Base-by-base conservation (phyloP, 345 rosid species). In the Schrenkiella parvula region DNA sequence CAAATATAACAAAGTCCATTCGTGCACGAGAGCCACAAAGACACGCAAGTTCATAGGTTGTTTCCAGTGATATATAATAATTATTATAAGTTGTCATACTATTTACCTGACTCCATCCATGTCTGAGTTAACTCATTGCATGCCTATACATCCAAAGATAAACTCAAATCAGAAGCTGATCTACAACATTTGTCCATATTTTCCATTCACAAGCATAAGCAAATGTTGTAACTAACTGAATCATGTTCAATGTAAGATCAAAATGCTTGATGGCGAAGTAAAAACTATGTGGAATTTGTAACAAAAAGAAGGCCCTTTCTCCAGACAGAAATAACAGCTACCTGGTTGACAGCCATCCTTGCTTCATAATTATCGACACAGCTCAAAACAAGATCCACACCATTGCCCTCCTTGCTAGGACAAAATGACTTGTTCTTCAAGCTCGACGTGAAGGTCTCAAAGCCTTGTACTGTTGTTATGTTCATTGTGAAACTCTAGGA, bases 321-420 rank as follows among this genome's bases (percentile, higher is more conserved):
- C 15, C 15, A 23, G 46, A 32, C 26, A 64, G 42, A 17, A 62
- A 50, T 44, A 57, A 43, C 34, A 15, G 63, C 76, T 82, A 93
- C 98, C 98, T 91, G 99, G 79, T 95, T 95, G 66, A 95, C 96
- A 77, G 89, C 95, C 97, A 91, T 91, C 76, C 97, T 85, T 11
- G 97, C 97, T 87, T 91, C 97, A 79, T 85, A 91, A 57, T 95
- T 95, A 80, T 95, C 99, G 26, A 93, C 99, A 53, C 99, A 95
- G 71, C 97, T 95, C 79, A 95, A 79, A 79, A 95, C 93, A 82
- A 91, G 97, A 83, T 91, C 95, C 78, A 95, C 96, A 28, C 96
- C 93, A 4, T 74, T 89, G 38, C 93, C 93, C 74, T 89, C 93
- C 81, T 88, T 86, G 70, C 58, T 80, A 29, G 89, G 88, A 81